phyloP scores from a whole-genome alignment of 108 stramenopile genomes.

The Nannochloropsis salina region DNA sequence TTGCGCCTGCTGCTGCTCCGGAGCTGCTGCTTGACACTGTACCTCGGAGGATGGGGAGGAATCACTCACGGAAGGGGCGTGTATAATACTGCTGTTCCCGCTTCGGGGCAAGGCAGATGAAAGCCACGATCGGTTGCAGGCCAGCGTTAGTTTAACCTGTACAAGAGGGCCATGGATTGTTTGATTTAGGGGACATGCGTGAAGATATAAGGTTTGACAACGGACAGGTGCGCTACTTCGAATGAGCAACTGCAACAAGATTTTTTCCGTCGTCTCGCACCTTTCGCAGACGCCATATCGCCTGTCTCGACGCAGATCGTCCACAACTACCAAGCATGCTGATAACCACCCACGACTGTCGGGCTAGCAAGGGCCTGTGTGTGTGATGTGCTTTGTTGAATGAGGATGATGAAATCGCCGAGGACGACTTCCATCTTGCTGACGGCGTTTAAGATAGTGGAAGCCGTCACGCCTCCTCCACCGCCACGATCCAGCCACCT shows the following conservation, averaged over 20 bases:
- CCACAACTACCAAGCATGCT: not conserved
- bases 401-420: no score
- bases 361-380: not conserved
- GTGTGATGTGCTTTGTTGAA: no score
- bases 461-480: no score
- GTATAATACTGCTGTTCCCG: not conserved
- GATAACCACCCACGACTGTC: not conserved
- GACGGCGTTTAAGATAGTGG: no score
- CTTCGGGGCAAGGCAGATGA: not conserved
- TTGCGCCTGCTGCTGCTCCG: no score
- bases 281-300: not conserved
- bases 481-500: no score
- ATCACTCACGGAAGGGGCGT: not conserved
- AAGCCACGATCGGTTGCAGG: not conserved
- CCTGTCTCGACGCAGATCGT: not conserved
- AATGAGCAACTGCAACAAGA: no score
- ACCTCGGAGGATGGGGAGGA: not conserved
- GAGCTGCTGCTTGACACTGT: no score
- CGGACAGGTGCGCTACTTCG: no score
- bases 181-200: not conserved
- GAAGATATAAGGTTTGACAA: not conserved
- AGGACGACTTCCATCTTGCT: no score
- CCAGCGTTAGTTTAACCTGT: not conserved
- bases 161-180: not conserved
- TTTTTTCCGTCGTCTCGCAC: not conserved